Conservation (phyloP, 768 basidiomycete genomes). For the Pleurotus sapidus region DNA sequence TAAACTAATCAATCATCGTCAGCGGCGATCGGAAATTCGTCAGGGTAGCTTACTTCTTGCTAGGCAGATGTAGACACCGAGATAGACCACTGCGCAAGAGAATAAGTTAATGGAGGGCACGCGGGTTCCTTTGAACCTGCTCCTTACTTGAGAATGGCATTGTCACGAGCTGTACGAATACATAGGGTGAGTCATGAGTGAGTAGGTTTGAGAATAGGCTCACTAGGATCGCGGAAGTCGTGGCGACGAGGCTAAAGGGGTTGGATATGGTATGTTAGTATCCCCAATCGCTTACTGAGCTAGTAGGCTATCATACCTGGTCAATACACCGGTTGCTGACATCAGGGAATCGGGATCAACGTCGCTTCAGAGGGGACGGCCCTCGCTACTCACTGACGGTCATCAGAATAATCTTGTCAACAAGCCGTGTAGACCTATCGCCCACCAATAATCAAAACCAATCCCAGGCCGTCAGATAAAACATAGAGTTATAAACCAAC, state of each 20-base stretch:
- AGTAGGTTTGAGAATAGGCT: not conserved
- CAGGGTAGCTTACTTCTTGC: not conserved
- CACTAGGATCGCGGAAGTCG: not conserved
- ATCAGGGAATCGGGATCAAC: not conserved
- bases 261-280: not conserved
- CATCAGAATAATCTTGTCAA: constrained; percentile 4
- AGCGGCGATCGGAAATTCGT: not conserved
- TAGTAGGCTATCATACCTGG: not conserved
- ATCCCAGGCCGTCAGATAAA: not conserved
- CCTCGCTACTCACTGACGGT: not conserved
- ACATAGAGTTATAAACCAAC: not conserved
- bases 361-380: not conserved
- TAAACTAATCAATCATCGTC: not conserved
- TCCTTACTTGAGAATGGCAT: not conserved
- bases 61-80: not conserved
- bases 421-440: not conserved
- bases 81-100: not conserved
- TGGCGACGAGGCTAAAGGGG: not conserved
- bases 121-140: not conserved
- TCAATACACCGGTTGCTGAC: not conserved
- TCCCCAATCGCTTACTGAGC: not conserved
- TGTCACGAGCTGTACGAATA: not conserved
- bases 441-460: not conserved
- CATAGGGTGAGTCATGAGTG: not conserved
- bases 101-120: not conserved